Evolutionary conservation across 257 asterid genomes (phyloP).

Genomic region (Solanum verrucosum): DNA sequence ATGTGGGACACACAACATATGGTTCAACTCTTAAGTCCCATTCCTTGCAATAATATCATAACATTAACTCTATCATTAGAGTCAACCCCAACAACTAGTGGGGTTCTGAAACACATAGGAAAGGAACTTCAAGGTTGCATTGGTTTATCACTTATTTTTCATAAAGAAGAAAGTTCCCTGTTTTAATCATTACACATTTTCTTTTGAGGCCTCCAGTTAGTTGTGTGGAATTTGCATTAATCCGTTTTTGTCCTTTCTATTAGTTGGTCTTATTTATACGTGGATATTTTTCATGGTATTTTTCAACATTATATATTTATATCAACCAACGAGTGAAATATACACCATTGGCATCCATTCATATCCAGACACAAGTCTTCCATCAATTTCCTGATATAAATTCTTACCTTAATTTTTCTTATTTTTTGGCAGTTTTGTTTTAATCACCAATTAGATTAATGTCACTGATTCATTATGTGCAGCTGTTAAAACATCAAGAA

Average conservation of each 20-base stretch:
- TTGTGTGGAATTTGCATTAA: background rate
- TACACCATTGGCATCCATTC: background rate
- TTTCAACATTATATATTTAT: background rate
- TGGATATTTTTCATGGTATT: background rate
- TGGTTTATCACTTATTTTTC: background rate
- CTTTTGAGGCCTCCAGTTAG: background rate
- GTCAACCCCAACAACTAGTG: background rate
- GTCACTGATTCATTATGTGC: background rate
- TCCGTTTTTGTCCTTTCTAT: background rate
- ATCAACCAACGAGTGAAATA: background rate
- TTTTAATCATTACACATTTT: background rate
- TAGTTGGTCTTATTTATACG: background rate
- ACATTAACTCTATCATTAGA: background rate
- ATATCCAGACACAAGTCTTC: background rate
- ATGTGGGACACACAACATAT: background rate
- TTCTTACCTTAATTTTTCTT: background rate
- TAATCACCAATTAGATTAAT: background rate
- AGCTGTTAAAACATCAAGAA: background rate
- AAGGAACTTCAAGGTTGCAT: background rate
- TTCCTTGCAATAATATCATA: background rate
- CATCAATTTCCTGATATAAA: background rate
- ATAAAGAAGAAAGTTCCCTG: background rate
- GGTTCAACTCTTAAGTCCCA: background rate
- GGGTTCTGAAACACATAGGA: background rate
- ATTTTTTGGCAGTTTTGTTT: background rate